Conservation (phyloP, 805 yeast species). For the Lachancea cidri region DNA sequence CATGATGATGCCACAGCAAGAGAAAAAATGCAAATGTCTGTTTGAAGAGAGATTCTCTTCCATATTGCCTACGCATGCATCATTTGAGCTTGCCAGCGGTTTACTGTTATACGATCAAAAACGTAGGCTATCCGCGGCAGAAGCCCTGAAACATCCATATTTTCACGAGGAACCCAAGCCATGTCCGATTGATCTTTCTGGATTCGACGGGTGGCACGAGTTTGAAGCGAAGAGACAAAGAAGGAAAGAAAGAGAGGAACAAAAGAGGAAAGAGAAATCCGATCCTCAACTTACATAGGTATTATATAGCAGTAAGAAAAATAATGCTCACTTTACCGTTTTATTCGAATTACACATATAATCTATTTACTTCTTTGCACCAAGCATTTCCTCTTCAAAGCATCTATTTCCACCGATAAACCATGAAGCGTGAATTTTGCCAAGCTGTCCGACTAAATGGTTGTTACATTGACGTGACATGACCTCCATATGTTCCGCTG, state of each 20-base stretch:
- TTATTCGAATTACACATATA: not conserved
- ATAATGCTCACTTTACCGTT: not conserved
- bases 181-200: constrained; percentile 50
- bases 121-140: constrained; percentile 58
- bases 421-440: constrained; percentile 31
- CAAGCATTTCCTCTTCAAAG: constrained; percentile 24
- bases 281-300: constrained; percentile 3
- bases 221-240: constrained; percentile 59
- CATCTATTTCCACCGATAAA: constrained; percentile 29
- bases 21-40: constrained; percentile 20
- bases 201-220: constrained; percentile 85
- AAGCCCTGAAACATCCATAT: constrained; percentile 67
- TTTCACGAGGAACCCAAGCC: constrained; percentile 66
- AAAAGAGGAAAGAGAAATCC: constrained; percentile 10
- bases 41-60: constrained; percentile 41
- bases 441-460: constrained; percentile 29
- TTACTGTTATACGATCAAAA: constrained; percentile 66
- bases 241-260: constrained; percentile 19
- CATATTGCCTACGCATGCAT: constrained; percentile 42
- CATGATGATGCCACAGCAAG: constrained; percentile 57
- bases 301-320: not conserved
- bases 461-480: constrained; percentile 31
- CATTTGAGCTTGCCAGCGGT: constrained; percentile 59
- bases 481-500: constrained; percentile 23
- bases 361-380: constrained; percentile 10